Conservation (phyloP, 2,329 filamentous ascomycete genomes). For the Microsporum canis region DNA sequence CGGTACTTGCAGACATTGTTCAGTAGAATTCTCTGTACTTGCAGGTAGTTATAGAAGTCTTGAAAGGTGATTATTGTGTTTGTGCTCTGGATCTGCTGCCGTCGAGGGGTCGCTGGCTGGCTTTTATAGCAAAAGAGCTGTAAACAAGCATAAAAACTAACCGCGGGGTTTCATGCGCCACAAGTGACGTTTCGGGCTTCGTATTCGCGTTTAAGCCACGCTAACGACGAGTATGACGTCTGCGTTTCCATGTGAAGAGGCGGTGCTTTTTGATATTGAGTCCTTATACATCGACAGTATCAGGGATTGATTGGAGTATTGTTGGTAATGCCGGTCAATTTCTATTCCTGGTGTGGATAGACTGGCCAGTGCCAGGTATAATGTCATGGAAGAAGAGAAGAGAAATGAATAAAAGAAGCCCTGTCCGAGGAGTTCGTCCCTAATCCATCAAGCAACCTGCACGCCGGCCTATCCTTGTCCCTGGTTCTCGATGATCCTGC, state of each 20-base stretch:
- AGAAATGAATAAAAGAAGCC: background rate
- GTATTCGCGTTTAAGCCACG: too few relatives aligned
- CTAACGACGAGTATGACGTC: constrained; percentile 14
- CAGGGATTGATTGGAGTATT: background rate
- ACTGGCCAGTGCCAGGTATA: background rate
- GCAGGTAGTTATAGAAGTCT: too few relatives aligned
- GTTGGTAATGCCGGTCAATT: background rate
- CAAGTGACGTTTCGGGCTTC: constrained; percentile 25
- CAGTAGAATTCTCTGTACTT: background rate
- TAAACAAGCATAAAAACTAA: constrained; percentile 1
- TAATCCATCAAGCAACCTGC: background rate
- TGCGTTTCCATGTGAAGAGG: background rate
- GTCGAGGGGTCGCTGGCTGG: background rate
- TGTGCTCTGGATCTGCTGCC: background rate
- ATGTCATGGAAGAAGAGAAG: background rate
- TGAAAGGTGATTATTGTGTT: too few relatives aligned
- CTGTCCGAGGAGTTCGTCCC: background rate
- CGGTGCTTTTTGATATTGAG: background rate
- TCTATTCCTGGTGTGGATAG: background rate
- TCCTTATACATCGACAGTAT: too few relatives aligned
- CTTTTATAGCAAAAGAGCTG: background rate
- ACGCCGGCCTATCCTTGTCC: background rate
- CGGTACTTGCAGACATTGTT: constrained; percentile 52
- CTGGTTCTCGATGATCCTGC: background rate
- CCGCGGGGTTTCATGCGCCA: constrained; percentile 18